Conservation (phyloP, 2,329 filamentous ascomycete species). For the Harringtonia aguacate region DNA sequence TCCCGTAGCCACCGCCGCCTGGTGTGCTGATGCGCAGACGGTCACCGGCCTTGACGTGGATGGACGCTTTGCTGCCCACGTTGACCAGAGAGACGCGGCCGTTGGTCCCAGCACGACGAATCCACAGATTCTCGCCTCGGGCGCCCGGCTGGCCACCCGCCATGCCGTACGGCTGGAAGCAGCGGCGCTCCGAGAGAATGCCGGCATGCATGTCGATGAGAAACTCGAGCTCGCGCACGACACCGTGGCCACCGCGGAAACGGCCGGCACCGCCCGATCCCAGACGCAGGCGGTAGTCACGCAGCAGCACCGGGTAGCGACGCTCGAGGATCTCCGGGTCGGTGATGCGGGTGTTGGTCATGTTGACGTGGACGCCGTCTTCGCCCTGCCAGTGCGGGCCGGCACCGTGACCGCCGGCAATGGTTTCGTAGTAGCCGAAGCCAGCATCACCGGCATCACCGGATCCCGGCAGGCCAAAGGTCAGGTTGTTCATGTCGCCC, state of each 20-base stretch:
- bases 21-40: slow-evolving; percentile 69
- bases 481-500: slow-evolving; percentile 76
- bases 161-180: slow-evolving; percentile 72
- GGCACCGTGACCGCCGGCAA: slow-evolving; percentile 66
- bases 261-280: slow-evolving; percentile 55
- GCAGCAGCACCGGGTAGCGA: slow-evolving; percentile 61
- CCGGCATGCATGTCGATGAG: slow-evolving; percentile 66
- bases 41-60: slow-evolving; percentile 65
- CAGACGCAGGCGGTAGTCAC: slow-evolving; percentile 54
- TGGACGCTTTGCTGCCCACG: slow-evolving; percentile 69
- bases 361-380: slow-evolving; percentile 69
- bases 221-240: slow-evolving; percentile 72
- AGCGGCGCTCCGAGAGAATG: slow-evolving; percentile 54
- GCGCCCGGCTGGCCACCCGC: slow-evolving; percentile 70
- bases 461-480: slow-evolving; percentile 75
- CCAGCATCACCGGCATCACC: slow-evolving; percentile 58
- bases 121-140: slow-evolving; percentile 81
- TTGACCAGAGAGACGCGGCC: slow-evolving; percentile 50
- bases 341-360: slow-evolving; percentile 80
- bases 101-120: slow-evolving; percentile 53
- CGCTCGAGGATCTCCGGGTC: slow-evolving; percentile 72
- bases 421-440: slow-evolving; percentile 83
- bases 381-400: slow-evolving; percentile 64
- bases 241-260: slow-evolving; percentile 62
- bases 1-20: slow-evolving; percentile 70